Percentiles rank a stretch among this genome's conserved stretches.
Evolutionary conservation across 305 asterid genomes (phyloP).

Genomic region (Nicotiana rustica): DNA sequence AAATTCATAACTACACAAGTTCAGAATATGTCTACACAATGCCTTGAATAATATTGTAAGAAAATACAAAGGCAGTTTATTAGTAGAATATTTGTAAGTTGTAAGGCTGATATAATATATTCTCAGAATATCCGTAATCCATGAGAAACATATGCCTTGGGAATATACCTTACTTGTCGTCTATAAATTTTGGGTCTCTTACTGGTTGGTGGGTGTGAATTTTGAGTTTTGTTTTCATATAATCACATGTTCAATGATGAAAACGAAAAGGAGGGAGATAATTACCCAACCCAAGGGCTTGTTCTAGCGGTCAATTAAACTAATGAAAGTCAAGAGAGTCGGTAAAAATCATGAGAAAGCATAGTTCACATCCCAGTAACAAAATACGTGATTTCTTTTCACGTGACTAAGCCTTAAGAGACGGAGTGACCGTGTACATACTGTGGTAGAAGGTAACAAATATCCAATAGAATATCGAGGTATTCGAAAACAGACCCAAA

Average conservation of each 20-base stretch:
- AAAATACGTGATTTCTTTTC: neutral
- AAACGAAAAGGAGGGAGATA: neutral
- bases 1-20: conserved; percentile 10
- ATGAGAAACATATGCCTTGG: neutral
- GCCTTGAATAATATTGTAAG: neutral
- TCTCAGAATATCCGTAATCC: neutral
- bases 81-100: neutral
- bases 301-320: neutral
- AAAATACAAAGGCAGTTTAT: neutral
- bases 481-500: neutral
- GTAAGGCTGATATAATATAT: neutral
- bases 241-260: neutral
- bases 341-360: no score
- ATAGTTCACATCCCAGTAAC: neutral
- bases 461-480: neutral
- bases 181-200: conserved; percentile 12
- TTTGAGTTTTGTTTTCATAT: neutral
- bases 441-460: neutral
- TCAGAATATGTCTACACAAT: neutral
- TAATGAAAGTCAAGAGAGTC: neutral
- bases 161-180: conserved; percentile 28
- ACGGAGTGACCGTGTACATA: neutral
- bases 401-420: neutral
- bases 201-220: neutral
- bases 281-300: neutral